A percentile compares a stretch with the other conserved stretches of the same genome.
Conservation (phyloP, 2,329 filamentous ascomycete genomes). For the Leptographium radiaticola region DNA sequence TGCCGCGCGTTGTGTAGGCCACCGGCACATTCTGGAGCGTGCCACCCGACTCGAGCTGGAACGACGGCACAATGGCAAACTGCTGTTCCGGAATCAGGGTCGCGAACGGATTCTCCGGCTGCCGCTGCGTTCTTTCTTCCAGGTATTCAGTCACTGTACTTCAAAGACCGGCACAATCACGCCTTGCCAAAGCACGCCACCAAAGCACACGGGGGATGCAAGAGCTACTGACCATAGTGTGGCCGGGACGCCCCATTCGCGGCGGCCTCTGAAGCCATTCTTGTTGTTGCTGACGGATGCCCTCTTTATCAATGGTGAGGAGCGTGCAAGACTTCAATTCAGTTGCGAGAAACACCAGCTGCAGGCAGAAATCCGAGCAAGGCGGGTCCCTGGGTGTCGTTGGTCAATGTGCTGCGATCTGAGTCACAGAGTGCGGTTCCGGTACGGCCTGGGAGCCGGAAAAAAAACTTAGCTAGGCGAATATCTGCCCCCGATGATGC, state of each 20-base stretch:
- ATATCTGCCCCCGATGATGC: no score
- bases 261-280: slow-evolving; percentile 5
- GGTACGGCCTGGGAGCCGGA: no score
- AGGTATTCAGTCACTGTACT: slow-evolving; percentile 48
- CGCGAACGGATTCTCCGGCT: slow-evolving; percentile 87
- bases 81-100: slow-evolving; percentile 77
- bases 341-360: no score
- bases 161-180: not conserved
- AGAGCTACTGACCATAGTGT: slow-evolving; percentile 10
- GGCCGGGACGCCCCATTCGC: slow-evolving; percentile 8
- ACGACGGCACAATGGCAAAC: slow-evolving; percentile 74
- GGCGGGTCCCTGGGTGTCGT: no score
- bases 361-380: no score
- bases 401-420: no score
- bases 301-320: no score
- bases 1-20: slow-evolving; percentile 53
- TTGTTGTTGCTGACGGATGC: not conserved
- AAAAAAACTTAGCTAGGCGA: no score
- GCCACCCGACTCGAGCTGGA: slow-evolving; percentile 86
- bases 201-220: not conserved
- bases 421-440: no score
- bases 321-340: no score
- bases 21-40: slow-evolving; percentile 64
- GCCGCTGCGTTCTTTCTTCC: slow-evolving; percentile 51
- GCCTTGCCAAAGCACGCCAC: not conserved